phyloP scores from a whole-genome alignment of 75 land plant species.

The Pseudotsuga menziesii region DNA sequence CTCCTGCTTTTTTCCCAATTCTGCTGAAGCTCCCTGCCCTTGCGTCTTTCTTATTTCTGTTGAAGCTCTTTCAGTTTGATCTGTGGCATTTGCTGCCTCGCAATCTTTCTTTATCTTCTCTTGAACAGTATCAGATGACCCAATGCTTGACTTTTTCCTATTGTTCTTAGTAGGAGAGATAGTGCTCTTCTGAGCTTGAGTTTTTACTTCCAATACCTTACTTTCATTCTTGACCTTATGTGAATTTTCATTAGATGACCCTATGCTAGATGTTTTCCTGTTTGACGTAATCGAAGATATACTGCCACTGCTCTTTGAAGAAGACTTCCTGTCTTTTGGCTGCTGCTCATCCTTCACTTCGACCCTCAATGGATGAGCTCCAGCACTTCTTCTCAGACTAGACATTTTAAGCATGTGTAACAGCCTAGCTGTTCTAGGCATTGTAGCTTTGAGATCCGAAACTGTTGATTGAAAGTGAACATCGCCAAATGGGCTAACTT shows the following conservation, averaged over 20 bases:
- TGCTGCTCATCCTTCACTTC: constrained; percentile 1
- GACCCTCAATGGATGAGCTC: constrained; percentile 3
- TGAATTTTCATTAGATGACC: background rate
- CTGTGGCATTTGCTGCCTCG: too few species aligned
- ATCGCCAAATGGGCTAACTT: background rate
- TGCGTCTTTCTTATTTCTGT: too few species aligned
- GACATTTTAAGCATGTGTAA: background rate
- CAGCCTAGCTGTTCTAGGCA: background rate
- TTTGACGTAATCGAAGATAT: background rate
- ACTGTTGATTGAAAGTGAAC: background rate
- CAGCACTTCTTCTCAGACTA: constrained; percentile 7
- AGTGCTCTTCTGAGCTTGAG: too few species aligned
- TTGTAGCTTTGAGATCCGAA: background rate
- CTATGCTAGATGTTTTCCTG: background rate
- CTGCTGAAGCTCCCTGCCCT: too few species aligned
- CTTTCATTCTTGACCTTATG: too few species aligned
- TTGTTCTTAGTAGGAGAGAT: too few species aligned
- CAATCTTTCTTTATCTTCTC: background rate
- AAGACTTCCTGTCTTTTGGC: background rate
- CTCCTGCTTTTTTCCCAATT: background rate
- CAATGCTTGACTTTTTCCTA: background rate
- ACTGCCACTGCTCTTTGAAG: background rate
- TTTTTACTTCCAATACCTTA: too few species aligned
- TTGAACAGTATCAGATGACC: background rate
- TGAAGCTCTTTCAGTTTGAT: too few species aligned